phyloP scores from a whole-genome alignment of 352 stramenopile genomes.

The Thalassiosira livingstoniorum region DNA sequence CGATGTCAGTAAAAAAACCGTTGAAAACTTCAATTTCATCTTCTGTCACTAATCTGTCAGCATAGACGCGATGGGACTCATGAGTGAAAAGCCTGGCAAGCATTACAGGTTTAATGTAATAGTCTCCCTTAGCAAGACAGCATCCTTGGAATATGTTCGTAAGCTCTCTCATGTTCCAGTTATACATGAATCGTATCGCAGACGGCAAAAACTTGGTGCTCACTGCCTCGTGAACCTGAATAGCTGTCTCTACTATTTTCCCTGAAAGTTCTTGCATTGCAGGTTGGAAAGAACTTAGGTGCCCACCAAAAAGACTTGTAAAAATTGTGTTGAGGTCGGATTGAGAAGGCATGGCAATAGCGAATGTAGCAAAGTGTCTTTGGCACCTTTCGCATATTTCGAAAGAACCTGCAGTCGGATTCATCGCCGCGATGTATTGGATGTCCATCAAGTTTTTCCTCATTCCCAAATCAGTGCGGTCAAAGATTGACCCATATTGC shows the following conservation, averaged over 20 bases:
- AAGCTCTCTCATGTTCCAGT: constrained; percentile 98
- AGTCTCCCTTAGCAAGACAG: constrained; percentile 92
- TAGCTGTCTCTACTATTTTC: constrained; percentile 91
- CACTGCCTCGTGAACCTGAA: constrained; percentile 92
- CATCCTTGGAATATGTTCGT: constrained; percentile 96
- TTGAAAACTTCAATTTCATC: constrained; percentile 93
- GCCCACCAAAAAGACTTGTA: constrained; percentile 93
- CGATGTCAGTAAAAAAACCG: constrained; percentile 91
- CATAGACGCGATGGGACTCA: constrained; percentile 96
- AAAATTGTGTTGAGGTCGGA: constrained; percentile 96
- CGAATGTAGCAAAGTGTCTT: constrained; percentile 95
- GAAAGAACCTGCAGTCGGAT: constrained; percentile 95
- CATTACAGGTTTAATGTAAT: constrained; percentile 89
- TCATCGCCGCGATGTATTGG: constrained; percentile 97
- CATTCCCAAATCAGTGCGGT: constrained; percentile 94
- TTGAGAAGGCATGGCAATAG: constrained; percentile 93
- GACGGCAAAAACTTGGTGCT: constrained; percentile 94
- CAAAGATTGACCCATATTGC: constrained; percentile 95
- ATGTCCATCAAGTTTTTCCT: constrained; percentile 97
- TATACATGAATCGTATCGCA: constrained; percentile 98
- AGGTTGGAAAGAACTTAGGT: constrained; percentile 89
- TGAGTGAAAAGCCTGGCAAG: constrained; percentile 95
- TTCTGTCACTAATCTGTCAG: constrained; percentile 95
- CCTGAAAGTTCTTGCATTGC: constrained; percentile 85
- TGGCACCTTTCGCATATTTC: constrained; percentile 97